Evolutionary conservation across 2,329 filamentous ascomycete species (phyloP), one percentile per base, ranked within the genome.

Genomic region (Pseudogymnoascus sp.): DNA sequence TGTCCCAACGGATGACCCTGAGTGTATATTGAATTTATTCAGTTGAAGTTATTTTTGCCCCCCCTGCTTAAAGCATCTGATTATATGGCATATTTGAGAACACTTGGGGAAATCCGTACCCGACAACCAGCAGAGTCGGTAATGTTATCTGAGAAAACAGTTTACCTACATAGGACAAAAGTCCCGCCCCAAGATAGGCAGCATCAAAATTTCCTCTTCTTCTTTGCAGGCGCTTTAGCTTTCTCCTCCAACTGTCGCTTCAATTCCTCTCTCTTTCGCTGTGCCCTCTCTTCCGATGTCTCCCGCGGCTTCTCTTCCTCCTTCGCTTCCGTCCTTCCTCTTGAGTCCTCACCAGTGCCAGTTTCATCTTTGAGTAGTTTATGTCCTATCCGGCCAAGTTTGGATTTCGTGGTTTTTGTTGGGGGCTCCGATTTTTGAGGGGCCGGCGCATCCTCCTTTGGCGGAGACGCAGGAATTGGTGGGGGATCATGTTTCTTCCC

Each of bases 171-270:
- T 5, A 12, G 9, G 33, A 14, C 33, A 35, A 35, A 38, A 2
- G 5, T 38, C 35, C 14, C 14, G 35, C 14, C 35, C 25, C 6
- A 28, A 28, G 25, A 28, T 16, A 16, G 14, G 23, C n/a, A 33
- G 2, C 49, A 62, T 69, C 61, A 74, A 64, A 74, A 74, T 39
- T 70, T 73, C 63, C 70, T 66, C 64, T 72, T 74, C 64, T 74
- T 74, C 62, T 70, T 73, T 11, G 63, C 66, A 12, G 72, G 70
- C 12, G 65, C 67, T 52, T 67, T 70, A 8, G 68, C 66, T 60
- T 73, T 73, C 62, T 65, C 67, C 60, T 71, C 72, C 64, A 74
- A 64, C 58, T 72, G 67, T 60, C 63, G 67, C 58, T 70, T 69
- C 62, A 73, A 58, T 62, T 65, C 58, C 23, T 60, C 63, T 28